These are phyloP conservation scores for Ceratocystis papillata DNA, from an alignment of 2,329 filamentous ascomycete genomes.

Conservation along the genomic window DNA sequence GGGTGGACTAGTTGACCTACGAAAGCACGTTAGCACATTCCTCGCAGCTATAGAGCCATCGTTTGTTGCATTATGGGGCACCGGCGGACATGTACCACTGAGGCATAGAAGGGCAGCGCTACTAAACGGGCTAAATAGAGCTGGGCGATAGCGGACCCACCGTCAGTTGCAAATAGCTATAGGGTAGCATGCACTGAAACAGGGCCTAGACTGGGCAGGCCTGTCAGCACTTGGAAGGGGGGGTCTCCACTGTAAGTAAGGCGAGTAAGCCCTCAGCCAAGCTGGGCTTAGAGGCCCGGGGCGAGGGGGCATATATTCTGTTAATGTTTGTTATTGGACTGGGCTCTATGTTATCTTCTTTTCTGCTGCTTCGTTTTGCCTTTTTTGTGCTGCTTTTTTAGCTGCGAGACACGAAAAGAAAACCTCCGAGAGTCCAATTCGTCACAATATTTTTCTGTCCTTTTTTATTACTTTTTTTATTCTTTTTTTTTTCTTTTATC, in stretches of 20 bases:
- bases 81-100: too few species aligned
- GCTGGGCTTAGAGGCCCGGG: neutral
- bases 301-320: neutral
- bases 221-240: neutral
- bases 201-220: neutral
- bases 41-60: too few species aligned
- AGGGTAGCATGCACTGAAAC: neutral
- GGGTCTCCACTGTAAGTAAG: neutral
- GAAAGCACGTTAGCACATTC: too few species aligned
- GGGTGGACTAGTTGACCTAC: neutral
- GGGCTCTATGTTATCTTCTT: neutral
- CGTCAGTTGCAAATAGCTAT: neutral
- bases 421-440: conserved; percentile 4
- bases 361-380: neutral
- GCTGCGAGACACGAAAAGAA: conserved; percentile 8
- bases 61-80: too few species aligned
- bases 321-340: neutral
- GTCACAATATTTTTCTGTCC: conserved; percentile 5
- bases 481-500: conserved; percentile 5
- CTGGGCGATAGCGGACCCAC: too few species aligned
- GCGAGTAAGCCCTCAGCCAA: neutral
- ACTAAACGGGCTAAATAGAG: too few species aligned
- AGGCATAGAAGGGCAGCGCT: too few species aligned
- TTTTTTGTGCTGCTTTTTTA: neutral
- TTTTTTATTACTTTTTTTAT: conserved; percentile 9